A percentile compares a stretch with the other conserved stretches of the same genome.
Conservation (phyloP, 208 protist genomes). For the Leishmania tropica region DNA sequence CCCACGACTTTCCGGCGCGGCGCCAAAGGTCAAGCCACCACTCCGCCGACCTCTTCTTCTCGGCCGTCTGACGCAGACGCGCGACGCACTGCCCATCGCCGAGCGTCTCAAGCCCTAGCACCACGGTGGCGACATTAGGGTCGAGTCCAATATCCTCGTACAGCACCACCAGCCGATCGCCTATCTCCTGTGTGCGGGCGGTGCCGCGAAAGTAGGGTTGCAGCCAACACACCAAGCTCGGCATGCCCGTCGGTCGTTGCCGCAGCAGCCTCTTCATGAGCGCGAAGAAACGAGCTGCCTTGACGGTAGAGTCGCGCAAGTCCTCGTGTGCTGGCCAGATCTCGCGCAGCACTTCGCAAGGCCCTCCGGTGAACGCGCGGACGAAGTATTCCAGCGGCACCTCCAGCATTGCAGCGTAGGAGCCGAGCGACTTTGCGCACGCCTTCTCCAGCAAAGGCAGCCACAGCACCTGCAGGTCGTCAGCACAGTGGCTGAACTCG, state of each 20-base stretch:
- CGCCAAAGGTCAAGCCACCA: conserved; percentile 35
- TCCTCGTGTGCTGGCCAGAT: conserved; percentile 39
- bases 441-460: conserved; percentile 77
- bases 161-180: conserved; percentile 27
- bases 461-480: conserved; percentile 66
- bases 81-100: conserved; percentile 19
- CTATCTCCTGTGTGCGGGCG: conserved; percentile 32
- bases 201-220: conserved; percentile 41
- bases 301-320: conserved; percentile 13
- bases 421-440: conserved; percentile 75
- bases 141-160: conserved; percentile 48
- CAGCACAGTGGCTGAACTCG: conserved; percentile 31
- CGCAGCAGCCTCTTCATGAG: conserved; percentile 13
- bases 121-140: conserved; percentile 26
- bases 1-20: conserved; percentile 54
- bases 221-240: conserved; percentile 18
- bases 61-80: conserved; percentile 32
- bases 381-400: conserved; percentile 44
- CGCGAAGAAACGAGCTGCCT: conserved; percentile 15
- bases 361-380: conserved; percentile 47
- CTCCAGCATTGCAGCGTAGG: conserved; percentile 56
- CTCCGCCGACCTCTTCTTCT: conserved; percentile 5
- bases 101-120: conserved; percentile 40
- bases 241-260: not conserved
- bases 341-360: conserved; percentile 31